phyloP scores from a whole-genome alignment of 1,284 basidiomycete genomes.

The Malassezia sympodialis region DNA sequence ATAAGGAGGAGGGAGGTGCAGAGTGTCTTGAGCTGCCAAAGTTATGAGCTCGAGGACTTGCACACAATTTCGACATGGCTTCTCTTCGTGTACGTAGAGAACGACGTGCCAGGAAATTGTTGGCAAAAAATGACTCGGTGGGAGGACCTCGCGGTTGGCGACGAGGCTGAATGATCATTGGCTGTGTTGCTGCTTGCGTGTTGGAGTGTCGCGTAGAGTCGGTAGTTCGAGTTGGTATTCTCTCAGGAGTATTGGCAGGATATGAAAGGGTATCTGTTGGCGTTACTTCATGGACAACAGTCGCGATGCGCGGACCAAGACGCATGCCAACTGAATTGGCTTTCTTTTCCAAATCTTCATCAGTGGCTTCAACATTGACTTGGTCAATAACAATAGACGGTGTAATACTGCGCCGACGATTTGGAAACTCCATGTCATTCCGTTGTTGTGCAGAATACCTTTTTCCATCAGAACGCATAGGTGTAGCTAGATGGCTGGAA shows the following conservation, averaged over 20 bases:
- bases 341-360: conserved; percentile 3
- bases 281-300: conserved; percentile 1
- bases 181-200: neutral
- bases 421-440: neutral
- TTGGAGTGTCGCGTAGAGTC: neutral
- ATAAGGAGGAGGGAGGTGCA: neutral
- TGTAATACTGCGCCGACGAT: neutral
- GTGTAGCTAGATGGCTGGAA: neutral
- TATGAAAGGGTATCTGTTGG: neutral
- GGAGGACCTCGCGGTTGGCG: conserved; percentile 17
- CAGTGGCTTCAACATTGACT: neutral
- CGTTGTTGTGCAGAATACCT: neutral
- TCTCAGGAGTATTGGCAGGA: neutral
- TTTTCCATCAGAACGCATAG: neutral
- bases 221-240: neutral
- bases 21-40: neutral
- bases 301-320: conserved; percentile 9
- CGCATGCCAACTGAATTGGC: conserved; percentile 14
- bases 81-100: conserved; percentile 17
- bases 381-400: conserved; percentile 17
- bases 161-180: conserved; percentile 9
- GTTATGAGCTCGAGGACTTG: conserved; percentile 12
- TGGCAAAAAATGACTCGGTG: conserved; percentile 16
- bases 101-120: conserved; percentile 16
- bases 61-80: conserved; percentile 17